phyloP scores from a whole-genome alignment of 345 rosid species.

The Euphorbia pulcherrima region DNA sequence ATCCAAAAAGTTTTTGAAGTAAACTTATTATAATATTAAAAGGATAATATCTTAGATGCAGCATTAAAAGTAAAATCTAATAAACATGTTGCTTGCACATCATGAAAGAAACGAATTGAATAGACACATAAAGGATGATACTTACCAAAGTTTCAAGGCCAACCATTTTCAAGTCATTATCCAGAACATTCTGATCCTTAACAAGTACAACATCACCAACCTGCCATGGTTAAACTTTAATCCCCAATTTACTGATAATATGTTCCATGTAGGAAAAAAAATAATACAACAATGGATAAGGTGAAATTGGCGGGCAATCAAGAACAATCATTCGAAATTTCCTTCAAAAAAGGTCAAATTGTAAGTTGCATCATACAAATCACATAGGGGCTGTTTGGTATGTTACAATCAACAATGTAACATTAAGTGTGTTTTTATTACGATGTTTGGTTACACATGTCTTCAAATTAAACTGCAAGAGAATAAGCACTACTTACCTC shows the following conservation, averaged over 20 bases:
- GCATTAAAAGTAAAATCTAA: background rate
- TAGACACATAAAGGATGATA: background rate
- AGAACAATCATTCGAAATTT: background rate
- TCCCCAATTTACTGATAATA: background rate
- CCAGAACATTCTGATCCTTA: slow-evolving; percentile 54
- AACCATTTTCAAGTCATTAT: slow-evolving; percentile 56
- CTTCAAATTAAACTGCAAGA: no score
- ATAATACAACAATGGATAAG: background rate
- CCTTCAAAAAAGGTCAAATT: background rate
- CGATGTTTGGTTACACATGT: no score
- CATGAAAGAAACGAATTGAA: background rate
- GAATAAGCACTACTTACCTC: no score
- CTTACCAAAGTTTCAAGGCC: slow-evolving; percentile 84
- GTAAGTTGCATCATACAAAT: background rate
- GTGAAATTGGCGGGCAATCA: background rate
- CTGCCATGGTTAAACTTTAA: slow-evolving; percentile 29
- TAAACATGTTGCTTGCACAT: background rate
- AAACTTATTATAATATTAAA: background rate
- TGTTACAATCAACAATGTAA: no score
- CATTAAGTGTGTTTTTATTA: no score
- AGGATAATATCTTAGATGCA: background rate
- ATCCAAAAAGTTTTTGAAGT: background rate
- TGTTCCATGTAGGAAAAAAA: background rate
- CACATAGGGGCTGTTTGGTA: no score
- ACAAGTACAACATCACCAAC: slow-evolving; percentile 90